Evolutionary conservation across 2,329 filamentous ascomycete genomes (phyloP), one percentile per base, ranked within the genome.

Genomic region (Neofusicoccum cordaticola): DNA sequence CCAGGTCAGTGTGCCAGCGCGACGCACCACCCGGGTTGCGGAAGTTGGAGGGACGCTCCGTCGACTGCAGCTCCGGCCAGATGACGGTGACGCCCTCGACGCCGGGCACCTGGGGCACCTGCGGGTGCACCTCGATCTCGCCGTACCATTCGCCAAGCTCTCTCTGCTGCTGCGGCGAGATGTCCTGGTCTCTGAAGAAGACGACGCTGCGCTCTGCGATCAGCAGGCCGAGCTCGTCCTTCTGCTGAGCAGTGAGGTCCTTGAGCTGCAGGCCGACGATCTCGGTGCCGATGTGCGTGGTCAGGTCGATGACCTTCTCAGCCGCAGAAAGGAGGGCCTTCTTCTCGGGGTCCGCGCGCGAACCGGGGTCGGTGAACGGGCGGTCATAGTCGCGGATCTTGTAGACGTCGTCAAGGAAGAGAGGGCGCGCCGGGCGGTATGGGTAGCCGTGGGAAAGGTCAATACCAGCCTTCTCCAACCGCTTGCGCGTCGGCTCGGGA

Each of bases 381-480:
- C 83, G 83, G 67, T 83, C 84, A 65, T 83, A 74, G 73, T 85
- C 81, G 17, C 89, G 80, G 71, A 92, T 88, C 53, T 85, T 85
- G 75, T 86, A 86, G 2, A 88, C 87, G 68, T 92, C 89, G 64
- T 92, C 86, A 0, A 91, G 78, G 69, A 87, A 92, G 1, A 91
- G 78, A 0, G 90, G 89, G 53, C 83, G 82, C 0, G 86, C 83
- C 1, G 89, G 89, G 0, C 88, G 85, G 69, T 91, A 91, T 0
- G 90, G 90, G 68, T 92, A 92, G 0, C 89, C 90, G 0, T 85
- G 78, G 0, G 87, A 89, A 2, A 92, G 80, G 71, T 92, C 88
- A 62, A 92, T 83, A 1, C 87, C 88, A 0, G 87, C 88, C 67
- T 89, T 90, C 68, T 86, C 84, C 0, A 92, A 80, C 3, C 89